Base-by-base conservation (phyloP, 164 flowering plant species). In the Piper longum region DNA sequence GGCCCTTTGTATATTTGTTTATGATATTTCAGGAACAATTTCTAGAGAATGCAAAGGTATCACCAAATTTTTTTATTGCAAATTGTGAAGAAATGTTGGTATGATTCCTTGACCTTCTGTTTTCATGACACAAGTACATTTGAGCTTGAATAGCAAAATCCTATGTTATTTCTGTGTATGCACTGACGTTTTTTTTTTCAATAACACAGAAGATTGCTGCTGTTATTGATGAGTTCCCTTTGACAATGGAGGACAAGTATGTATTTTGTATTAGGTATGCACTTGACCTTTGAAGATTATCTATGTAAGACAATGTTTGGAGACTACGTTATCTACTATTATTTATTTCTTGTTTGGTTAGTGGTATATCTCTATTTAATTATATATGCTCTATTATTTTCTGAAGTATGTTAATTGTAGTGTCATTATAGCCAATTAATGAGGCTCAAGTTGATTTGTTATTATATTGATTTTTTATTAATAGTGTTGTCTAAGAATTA, bases 11-110 rank as follows among this genome's bases (percentile, higher is more conserved):
- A 17, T 43, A 48, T 52, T 36, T 8, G 7, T 17, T 56, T 52
- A 60, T 55, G 2, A 42, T 66, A 64, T 41, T 62, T 64, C 85
- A 89, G 98, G 97, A 83, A 65, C 83, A 81, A 66, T 93, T 93
- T 77, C 57, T 79, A 43, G 82, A 85, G 70, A 83, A 88, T 61
- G 90, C 97, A 56, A 89, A 86, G 74, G 68, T 88, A 56, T 93
- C 98, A 60, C 73, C 80, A 11, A 82, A 82, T 73, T 93, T 83
- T 75, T 93, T 93, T 73, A 82, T 89, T 61, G 62, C 85, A 19
- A 62, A 89, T 60, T 82, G 87, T 73, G 96, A 89, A 72, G 86
- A 82, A 39, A 70, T 86, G 75, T 59, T 93, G 95, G 98, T 93
- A 86, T 66, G 80, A 52, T 65, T 55, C 26, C 17, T 18, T 59